Evolutionary conservation across 495 filamentous ascomycete species (phyloP).

Genomic region (Penicillium herquei): DNA sequence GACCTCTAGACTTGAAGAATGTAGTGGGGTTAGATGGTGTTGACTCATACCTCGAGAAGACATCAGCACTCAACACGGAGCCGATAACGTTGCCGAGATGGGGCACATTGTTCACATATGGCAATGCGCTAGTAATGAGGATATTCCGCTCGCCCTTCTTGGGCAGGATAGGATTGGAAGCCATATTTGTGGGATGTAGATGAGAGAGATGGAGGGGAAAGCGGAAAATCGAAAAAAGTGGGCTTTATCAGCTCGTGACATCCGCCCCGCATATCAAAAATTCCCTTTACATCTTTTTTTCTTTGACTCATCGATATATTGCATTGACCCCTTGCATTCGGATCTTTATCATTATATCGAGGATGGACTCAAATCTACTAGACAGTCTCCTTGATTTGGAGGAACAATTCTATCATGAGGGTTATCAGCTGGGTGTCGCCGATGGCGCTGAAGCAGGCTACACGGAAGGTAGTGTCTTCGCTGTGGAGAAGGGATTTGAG

Average conservation of each 20-base stretch:
- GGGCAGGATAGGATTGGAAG: conserved; percentile 39
- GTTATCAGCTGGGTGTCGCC: conserved; percentile 67
- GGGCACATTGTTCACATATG: conserved; percentile 96
- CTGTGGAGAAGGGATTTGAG: conserved; percentile 89
- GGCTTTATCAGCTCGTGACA: conserved; percentile 27
- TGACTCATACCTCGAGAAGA: conserved; percentile 61
- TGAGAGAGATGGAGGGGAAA: conserved; percentile 28
- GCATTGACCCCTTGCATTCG: conserved; percentile 2
- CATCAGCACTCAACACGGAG: conserved; percentile 79
- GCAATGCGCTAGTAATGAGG: conserved; percentile 58
- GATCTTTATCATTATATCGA: too few relatives aligned
- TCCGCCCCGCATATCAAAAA: conserved; percentile 27
- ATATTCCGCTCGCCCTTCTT: conserved; percentile 45
- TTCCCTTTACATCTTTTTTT: background rate
- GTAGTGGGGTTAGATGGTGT: conserved; percentile 7
- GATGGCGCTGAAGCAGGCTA: conserved; percentile 81
- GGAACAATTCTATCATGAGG: conserved; percentile 81
- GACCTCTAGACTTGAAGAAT: background rate
- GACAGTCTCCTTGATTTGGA: conserved; percentile 75
- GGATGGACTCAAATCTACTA: conserved; percentile 57
- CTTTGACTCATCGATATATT: background rate
- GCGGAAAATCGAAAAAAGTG: conserved; percentile 31
- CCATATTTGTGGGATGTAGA: conserved; percentile 24
- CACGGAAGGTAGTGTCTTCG: conserved; percentile 85
- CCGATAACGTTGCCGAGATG: conserved; percentile 94